Conservation (phyloP, 495 filamentous ascomycete genomes). For the Aspergillus haitiensis region DNA sequence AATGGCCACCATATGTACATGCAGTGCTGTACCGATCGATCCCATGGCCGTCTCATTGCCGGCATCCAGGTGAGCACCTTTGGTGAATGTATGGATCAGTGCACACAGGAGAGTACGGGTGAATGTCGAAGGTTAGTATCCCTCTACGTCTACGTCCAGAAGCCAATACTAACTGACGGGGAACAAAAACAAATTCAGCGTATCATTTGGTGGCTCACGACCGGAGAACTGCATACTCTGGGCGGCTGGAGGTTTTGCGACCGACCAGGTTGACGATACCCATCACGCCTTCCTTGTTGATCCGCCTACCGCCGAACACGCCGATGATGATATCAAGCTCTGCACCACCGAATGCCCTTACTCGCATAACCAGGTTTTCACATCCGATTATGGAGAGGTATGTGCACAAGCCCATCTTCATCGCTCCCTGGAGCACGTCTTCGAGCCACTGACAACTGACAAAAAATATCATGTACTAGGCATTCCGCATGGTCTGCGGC, state of each 20-base stretch:
- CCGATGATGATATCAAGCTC: neutral
- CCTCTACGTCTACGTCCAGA: neutral
- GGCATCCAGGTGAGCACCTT: neutral
- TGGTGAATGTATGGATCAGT: neutral
- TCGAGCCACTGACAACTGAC: neutral
- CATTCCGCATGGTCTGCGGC: constrained; percentile 1
- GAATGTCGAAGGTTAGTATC: neutral
- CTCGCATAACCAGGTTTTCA: neutral
- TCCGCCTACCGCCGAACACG: neutral
- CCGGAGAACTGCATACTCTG: neutral
- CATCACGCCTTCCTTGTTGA: neutral
- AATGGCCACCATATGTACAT: neutral
- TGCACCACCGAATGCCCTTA: neutral
- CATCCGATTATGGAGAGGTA: neutral
- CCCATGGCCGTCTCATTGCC: neutral
- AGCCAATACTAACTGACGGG: neutral
- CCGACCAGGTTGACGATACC: neutral
- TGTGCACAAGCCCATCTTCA: neutral
- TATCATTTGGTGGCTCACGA: neutral
- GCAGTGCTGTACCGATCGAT: neutral
- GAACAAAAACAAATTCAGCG: neutral
- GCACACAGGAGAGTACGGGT: neutral
- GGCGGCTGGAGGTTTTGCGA: neutral
- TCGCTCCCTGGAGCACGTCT: neutral
- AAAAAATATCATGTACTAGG: neutral